phyloP scores from a whole-genome alignment of 371 early-diverging fungal genomes.

The Haplosporangium sp. region DNA sequence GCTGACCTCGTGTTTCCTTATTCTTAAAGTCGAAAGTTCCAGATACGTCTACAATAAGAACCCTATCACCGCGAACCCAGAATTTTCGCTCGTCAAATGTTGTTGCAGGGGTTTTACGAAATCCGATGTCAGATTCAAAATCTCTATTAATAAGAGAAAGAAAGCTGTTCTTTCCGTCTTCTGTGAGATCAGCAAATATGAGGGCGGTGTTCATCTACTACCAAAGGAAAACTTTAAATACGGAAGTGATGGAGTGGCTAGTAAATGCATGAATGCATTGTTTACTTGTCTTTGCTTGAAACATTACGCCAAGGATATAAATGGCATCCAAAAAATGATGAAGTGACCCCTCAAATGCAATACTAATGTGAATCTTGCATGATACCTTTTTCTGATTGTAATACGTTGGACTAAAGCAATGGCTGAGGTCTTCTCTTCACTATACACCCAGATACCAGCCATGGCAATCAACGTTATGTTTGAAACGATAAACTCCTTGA shows the following conservation, averaged over 20 bases:
- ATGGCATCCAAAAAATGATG: no score
- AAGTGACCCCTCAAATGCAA: no score
- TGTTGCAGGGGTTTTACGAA: background rate
- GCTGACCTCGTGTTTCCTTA: background rate
- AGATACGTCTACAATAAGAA: slow-evolving; percentile 1
- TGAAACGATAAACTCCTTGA: background rate
- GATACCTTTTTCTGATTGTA: no score
- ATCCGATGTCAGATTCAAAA: slow-evolving; percentile 6
- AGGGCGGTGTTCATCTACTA: background rate
- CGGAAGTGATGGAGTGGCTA: no score
- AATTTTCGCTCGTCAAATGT: background rate
- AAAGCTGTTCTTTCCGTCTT: slow-evolving; percentile 7
- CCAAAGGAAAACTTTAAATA: no score
- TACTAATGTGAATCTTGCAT: no score
- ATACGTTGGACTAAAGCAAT: background rate
- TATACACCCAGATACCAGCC: background rate
- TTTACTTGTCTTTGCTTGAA: no score
- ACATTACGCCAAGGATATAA: no score
- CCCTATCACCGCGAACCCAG: background rate
- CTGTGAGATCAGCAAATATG: slow-evolving; percentile 2
- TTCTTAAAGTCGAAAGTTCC: slow-evolving; percentile 3
- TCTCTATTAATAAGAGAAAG: slow-evolving; percentile 5
- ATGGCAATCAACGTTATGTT: background rate
- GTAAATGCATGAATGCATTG: no score
- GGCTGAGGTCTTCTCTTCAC: background rate